Evolutionary conservation across 371 early-diverging fungal genomes (phyloP).

Genomic region (Rhizopus arrhizus): DNA sequence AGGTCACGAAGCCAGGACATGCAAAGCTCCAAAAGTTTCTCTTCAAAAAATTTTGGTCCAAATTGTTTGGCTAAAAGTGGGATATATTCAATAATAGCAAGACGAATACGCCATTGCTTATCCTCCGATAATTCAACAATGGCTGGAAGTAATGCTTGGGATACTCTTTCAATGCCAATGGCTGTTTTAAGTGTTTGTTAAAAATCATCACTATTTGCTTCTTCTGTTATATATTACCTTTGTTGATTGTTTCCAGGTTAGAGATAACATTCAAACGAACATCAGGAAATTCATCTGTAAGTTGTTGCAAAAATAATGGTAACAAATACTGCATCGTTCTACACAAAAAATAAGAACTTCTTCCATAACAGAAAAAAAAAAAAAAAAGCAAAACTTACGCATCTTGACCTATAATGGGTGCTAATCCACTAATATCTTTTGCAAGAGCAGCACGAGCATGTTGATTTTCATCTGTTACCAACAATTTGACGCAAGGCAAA

Average conservation of each 20-base stretch:
- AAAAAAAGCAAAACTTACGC: slow-evolving; percentile 53
- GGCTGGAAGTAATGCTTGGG: slow-evolving; percentile 95
- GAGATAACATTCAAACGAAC: slow-evolving; percentile 98
- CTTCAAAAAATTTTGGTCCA: slow-evolving; percentile 95
- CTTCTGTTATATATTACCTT: slow-evolving; percentile 51
- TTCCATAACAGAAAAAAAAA: too few species aligned
- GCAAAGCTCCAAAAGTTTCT: slow-evolving; percentile 90
- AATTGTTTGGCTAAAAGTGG: slow-evolving; percentile 94
- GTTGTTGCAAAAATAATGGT: slow-evolving; percentile 90
- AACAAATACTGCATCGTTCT: slow-evolving; percentile 92
- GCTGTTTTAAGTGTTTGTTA: slow-evolving; percentile 56
- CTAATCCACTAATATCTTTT: slow-evolving; percentile 92
- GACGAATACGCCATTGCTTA: slow-evolving; percentile 98
- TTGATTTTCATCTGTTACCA: slow-evolving; percentile 92
- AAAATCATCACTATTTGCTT: not conserved
- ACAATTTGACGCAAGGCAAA: slow-evolving; percentile 87
- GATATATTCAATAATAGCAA: slow-evolving; percentile 97
- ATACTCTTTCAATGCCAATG: slow-evolving; percentile 96
- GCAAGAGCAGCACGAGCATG: slow-evolving; percentile 96
- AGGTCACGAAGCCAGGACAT: slow-evolving; percentile 97
- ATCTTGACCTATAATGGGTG: slow-evolving; percentile 93
- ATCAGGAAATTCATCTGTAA: slow-evolving; percentile 97
- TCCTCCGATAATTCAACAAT: slow-evolving; percentile 98
- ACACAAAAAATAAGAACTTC: not conserved
- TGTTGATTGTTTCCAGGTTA: slow-evolving; percentile 92